Percentiles rank a stretch among this genome's conserved stretches.
These are phyloP conservation scores for Penicillium psychrosexuale DNA, from an alignment of 2,329 filamentous ascomycete species.

Conservation along the genomic window DNA sequence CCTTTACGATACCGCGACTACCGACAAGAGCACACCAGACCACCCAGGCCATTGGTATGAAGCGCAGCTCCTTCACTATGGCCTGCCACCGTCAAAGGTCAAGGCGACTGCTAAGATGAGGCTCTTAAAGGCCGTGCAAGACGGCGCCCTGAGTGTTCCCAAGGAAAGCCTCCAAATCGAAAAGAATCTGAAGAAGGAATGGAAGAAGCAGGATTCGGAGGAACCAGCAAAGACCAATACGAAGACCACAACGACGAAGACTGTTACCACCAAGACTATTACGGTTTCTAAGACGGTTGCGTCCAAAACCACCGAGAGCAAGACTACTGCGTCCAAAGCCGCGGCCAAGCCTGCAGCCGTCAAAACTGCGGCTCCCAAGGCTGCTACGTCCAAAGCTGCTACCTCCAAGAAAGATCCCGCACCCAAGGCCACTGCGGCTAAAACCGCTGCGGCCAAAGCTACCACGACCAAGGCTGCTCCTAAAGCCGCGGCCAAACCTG, in stretches of 20 bases:
- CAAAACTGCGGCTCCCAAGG: not conserved
- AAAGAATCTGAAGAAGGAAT: conserved; percentile 57
- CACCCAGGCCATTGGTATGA: conserved; percentile 61
- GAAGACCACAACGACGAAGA: not conserved
- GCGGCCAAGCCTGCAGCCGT: not conserved
- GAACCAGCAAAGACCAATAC: not conserved
- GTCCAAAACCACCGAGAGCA: not conserved
- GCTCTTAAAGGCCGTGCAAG: conserved; percentile 56
- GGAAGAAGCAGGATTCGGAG: conserved; percentile 48
- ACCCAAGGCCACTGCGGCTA: not conserved
- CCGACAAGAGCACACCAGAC: conserved; percentile 38
- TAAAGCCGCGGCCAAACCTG: not conserved
- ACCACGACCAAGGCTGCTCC: not conserved
- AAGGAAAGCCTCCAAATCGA: conserved; percentile 51
- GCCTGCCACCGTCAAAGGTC: conserved; percentile 54
- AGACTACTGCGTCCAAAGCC: not conserved
- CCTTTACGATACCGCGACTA: conserved; percentile 36
- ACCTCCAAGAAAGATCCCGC: not conserved
- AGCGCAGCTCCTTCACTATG: conserved; percentile 63
- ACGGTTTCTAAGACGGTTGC: not conserved
- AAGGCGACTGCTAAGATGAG: conserved; percentile 60
- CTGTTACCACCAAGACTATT: not conserved
- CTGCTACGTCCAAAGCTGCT: not conserved
- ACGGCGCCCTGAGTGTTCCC: conserved; percentile 51
- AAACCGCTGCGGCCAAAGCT: not conserved